phyloP scores from a whole-genome alignment of 305 asterid genomes.

The Andrographis paniculata region DNA sequence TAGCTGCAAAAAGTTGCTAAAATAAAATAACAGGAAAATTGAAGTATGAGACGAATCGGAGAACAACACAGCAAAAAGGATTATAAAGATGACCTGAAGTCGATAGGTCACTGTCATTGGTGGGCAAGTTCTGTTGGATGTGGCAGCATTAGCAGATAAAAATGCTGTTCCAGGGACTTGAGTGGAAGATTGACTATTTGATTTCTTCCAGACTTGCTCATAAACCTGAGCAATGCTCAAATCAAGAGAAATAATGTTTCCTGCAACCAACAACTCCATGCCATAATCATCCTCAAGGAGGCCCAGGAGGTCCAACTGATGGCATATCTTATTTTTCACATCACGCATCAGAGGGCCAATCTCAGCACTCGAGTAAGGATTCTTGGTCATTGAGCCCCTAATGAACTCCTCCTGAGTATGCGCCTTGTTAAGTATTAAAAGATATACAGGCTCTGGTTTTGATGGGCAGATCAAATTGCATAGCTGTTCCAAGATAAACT shows the following conservation, averaged over 20 bases:
- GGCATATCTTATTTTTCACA: conserved; percentile 97
- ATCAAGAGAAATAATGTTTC: conserved; percentile 94
- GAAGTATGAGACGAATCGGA: conserved; percentile 6
- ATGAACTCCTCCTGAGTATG: conserved; percentile 98
- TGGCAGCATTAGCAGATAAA: conserved; percentile 49
- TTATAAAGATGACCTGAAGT: conserved; percentile 62
- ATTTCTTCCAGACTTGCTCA: conserved; percentile 97
- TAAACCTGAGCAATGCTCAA: conserved; percentile 89
- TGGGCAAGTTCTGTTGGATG: conserved; percentile 78
- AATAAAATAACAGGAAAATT: background rate
- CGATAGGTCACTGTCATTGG: conserved; percentile 98
- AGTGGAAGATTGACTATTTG: conserved; percentile 67
- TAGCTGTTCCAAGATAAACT: conserved; percentile 99
- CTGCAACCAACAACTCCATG: conserved; percentile 96
- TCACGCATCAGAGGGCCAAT: conserved; percentile 99
- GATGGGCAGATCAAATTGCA: conserved; percentile 95
- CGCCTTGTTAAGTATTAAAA: conserved; percentile 82
- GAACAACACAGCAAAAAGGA: conserved; percentile 9
- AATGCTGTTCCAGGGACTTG: conserved; percentile 59
- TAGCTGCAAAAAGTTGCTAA: conserved; percentile 2
- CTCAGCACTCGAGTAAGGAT: conserved; percentile 97
- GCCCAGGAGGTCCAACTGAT: conserved; percentile 96
- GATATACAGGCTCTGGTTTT: conserved; percentile 84
- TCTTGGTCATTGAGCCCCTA: conserved; percentile 98
- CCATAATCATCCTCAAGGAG: conserved; percentile 95